phyloP scores from a whole-genome alignment of 441 rosid species.

The Manihot esculenta region DNA sequence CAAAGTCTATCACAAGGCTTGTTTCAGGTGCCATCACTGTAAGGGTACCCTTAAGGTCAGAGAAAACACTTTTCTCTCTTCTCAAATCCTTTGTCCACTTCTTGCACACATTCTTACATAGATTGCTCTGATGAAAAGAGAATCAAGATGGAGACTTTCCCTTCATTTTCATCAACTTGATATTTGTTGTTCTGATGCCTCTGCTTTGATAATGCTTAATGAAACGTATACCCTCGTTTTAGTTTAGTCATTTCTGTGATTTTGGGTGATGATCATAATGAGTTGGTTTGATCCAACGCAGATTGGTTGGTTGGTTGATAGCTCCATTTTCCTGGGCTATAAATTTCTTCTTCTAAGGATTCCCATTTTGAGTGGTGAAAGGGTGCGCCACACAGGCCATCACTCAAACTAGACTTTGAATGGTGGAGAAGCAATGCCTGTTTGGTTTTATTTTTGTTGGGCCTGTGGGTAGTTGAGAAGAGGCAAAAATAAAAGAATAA shows the following conservation, averaged over 20 bases:
- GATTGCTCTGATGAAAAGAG: too few relatives aligned
- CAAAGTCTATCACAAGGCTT: constrained; percentile 64
- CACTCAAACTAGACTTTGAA: constrained; percentile 6
- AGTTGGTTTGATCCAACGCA: background rate
- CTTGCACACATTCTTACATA: background rate
- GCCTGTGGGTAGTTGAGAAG: constrained; percentile 7
- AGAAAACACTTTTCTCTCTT: background rate
- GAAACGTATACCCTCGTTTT: background rate
- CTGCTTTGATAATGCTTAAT: background rate
- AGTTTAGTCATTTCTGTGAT: background rate
- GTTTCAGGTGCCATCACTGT: constrained; percentile 78
- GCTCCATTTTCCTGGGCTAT: constrained; percentile 5
- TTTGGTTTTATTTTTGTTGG: constrained; percentile 8
- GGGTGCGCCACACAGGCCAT: constrained; percentile 9
- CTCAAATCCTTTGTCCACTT: background rate
- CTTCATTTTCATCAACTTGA: background rate
- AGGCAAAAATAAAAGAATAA: background rate
- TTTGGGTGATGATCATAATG: background rate
- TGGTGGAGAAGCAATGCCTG: constrained; percentile 6
- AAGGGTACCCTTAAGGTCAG: constrained; percentile 70
- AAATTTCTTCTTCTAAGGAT: background rate
- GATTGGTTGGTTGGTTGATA: constrained; percentile 12
- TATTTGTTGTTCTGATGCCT: background rate
- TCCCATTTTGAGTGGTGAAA: constrained; percentile 6
- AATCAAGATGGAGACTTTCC: background rate